A percentile compares a stretch with the other conserved stretches of the same genome.
phyloP scores from a whole-genome alignment of 192 early-diverging fungal genomes.

The Entomortierella beljakovae region DNA sequence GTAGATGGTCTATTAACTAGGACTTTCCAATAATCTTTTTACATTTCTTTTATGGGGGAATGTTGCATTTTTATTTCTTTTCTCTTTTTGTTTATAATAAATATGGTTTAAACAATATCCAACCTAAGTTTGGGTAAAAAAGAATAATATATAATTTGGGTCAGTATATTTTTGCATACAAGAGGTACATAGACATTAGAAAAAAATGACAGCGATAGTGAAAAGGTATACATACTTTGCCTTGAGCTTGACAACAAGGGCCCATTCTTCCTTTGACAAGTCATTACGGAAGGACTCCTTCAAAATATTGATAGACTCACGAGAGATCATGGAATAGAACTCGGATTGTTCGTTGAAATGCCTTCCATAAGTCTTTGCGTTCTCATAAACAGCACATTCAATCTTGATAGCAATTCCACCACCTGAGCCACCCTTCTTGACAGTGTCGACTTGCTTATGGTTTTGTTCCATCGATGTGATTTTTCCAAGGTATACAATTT shows the following conservation, averaged over 20 bases:
- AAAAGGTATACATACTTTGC: constrained; percentile 38
- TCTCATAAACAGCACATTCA: constrained; percentile 85
- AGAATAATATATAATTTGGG: no score
- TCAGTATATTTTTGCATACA: no score
- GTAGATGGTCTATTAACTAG: constrained; percentile 18
- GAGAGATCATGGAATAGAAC: constrained; percentile 85
- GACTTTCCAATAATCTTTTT: background rate
- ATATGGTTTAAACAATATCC: constrained; percentile 45
- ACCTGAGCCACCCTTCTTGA: constrained; percentile 84
- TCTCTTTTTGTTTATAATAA: background rate
- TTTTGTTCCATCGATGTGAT: constrained; percentile 95
- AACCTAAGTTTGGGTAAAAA: constrained; percentile 10
- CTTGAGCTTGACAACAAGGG: constrained; percentile 83
- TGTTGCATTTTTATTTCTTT: background rate
- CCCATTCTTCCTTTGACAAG: constrained; percentile 91
- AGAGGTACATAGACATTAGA: no score
- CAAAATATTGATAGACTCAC: constrained; percentile 92
- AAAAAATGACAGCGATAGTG: no score
- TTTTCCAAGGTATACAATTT: constrained; percentile 84
- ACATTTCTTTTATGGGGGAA: background rate
- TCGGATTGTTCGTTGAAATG: constrained; percentile 90
- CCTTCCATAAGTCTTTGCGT: constrained; percentile 90
- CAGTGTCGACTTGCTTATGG: constrained; percentile 83
- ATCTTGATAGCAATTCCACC: constrained; percentile 93
- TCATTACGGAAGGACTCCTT: constrained; percentile 96